phyloP scores from a whole-genome alignment of 805 yeast genomes.

The Yarrowia porcina region DNA sequence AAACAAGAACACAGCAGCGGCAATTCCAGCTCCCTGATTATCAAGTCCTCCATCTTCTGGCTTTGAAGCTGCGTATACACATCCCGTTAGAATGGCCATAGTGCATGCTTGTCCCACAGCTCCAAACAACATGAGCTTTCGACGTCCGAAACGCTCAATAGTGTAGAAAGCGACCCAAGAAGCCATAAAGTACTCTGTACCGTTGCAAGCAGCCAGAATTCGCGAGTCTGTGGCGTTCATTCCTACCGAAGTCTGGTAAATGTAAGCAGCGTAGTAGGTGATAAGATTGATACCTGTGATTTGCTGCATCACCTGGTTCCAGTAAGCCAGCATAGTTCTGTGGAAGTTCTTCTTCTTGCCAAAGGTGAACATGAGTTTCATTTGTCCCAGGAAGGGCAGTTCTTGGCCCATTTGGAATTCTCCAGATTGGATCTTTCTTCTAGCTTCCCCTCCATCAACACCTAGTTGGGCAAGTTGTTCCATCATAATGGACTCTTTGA shows the following conservation, averaged over 20 bases:
- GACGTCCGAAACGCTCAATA: slow-evolving; percentile 55
- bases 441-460: background rate
- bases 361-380: slow-evolving; percentile 10
- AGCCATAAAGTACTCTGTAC: slow-evolving; percentile 57
- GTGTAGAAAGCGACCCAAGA: slow-evolving; percentile 49
- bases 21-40: background rate
- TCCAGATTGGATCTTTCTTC: background rate
- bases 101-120: slow-evolving; percentile 57
- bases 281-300: slow-evolving; percentile 87
- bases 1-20: slow-evolving; percentile 5
- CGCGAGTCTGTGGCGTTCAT: slow-evolving; percentile 31
- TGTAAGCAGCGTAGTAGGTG: slow-evolving; percentile 82
- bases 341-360: slow-evolving; percentile 24
- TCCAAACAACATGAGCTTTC: slow-evolving; percentile 64
- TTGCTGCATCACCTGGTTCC: slow-evolving; percentile 61
- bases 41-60: slow-evolving; percentile 15
- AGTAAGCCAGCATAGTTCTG: slow-evolving; percentile 40
- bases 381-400: background rate
- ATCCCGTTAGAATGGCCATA: slow-evolving; percentile 31
- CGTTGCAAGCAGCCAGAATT: slow-evolving; percentile 33
- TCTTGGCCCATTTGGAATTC: slow-evolving; percentile 1
- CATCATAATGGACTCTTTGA: slow-evolving; percentile 15
- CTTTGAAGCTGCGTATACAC: background rate
- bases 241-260: slow-evolving; percentile 65
- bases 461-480: background rate